Evolutionary conservation across 306 rosid species (phyloP).

Genomic region (Rosa lucieae): DNA sequence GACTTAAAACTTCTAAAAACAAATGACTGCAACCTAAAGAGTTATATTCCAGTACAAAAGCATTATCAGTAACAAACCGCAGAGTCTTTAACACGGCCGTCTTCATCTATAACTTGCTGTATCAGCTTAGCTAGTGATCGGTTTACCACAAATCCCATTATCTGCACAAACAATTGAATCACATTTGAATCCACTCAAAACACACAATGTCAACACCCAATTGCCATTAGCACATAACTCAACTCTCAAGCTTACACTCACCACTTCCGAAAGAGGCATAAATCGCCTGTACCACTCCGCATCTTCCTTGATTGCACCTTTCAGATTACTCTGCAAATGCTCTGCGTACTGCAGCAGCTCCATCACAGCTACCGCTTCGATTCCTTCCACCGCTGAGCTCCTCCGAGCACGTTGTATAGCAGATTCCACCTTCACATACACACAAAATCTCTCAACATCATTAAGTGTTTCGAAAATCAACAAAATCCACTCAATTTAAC

Average conservation of each 20-base stretch:
- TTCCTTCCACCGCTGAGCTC: conserved; percentile 51
- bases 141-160: conserved; percentile 61
- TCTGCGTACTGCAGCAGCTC: conserved; percentile 70
- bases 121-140: conserved; percentile 68
- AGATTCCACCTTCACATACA: conserved; percentile 69
- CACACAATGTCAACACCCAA: not conserved
- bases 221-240: not conserved
- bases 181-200: conserved; percentile 17
- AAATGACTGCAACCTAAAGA: conserved; percentile 3
- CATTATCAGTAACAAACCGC: conserved; percentile 65
- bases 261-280: conserved; percentile 90
- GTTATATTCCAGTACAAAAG: conserved; percentile 18
- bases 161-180: conserved; percentile 47
- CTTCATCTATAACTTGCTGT: conserved; percentile 74
- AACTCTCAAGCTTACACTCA: conserved; percentile 37
- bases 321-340: conserved; percentile 59
- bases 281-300: conserved; percentile 71
- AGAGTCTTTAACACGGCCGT: conserved; percentile 86
- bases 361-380: conserved; percentile 64
- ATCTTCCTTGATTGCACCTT: conserved; percentile 67
- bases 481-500: not conserved
- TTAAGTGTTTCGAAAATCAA: not conserved
- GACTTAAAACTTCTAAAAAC: not conserved
- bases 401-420: conserved; percentile 65
- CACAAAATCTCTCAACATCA: conserved; percentile 16